Percentiles rank a stretch among this genome's conserved stretches.
phyloP scores from a whole-genome alignment of 2,329 filamentous ascomycete genomes.

The Pseudopyrenochaeta lycopersici region DNA sequence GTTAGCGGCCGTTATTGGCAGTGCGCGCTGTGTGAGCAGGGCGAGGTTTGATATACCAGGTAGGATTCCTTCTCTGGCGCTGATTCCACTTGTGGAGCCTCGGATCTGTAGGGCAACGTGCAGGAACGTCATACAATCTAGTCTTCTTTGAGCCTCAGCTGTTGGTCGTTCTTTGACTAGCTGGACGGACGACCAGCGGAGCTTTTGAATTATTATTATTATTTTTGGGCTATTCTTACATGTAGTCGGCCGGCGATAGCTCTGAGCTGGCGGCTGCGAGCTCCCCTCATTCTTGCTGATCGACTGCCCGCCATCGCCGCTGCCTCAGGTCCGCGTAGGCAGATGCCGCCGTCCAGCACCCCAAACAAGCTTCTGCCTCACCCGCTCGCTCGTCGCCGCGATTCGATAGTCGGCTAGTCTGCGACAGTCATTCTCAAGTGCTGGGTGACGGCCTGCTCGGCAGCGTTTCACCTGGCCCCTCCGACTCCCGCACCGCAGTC shows the following conservation, averaged over 20 bases:
- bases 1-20: constrained; percentile 2
- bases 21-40: too few relatives aligned
- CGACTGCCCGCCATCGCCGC: background rate
- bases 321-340: background rate
- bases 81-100: background rate
- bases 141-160: constrained; percentile 3
- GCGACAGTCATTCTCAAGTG: constrained; percentile 34
- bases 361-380: constrained; percentile 36
- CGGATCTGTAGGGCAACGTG: constrained; percentile 1
- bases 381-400: constrained; percentile 15
- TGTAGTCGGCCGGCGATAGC: background rate
- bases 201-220: too few relatives aligned
- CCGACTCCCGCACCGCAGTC: constrained; percentile 17
- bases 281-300: background rate
- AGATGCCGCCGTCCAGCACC: constrained; percentile 15
- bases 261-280: too few relatives aligned
- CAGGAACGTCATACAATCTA: constrained; percentile 11
- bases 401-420: constrained; percentile 35
- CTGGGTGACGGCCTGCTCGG: constrained; percentile 31
- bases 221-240: constrained; percentile 7
- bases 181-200: constrained; percentile 14
- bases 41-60: too few relatives aligned
- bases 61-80: too few relatives aligned
- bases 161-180: background rate
- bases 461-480: constrained; percentile 41